A percentile compares a stretch with the other conserved stretches of the same genome.
Evolutionary conservation across 495 filamentous ascomycete genomes (phyloP).

Genomic region (Neurospora terricola): DNA sequence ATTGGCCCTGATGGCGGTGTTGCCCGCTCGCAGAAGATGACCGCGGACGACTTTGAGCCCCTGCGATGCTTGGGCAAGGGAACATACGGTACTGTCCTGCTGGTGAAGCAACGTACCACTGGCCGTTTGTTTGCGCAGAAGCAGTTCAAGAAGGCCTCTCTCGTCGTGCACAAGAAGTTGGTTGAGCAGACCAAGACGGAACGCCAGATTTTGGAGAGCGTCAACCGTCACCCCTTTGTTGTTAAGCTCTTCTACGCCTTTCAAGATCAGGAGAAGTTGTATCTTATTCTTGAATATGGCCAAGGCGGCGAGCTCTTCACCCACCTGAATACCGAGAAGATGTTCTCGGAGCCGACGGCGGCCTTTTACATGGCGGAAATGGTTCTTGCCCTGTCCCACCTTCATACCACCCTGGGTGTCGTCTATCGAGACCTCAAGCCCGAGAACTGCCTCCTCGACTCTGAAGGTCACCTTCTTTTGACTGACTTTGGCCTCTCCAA

Average conservation of each 20-base stretch:
- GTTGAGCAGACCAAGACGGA: constrained; percentile 97
- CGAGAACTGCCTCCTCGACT: constrained; percentile 92
- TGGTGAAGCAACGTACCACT: constrained; percentile 79
- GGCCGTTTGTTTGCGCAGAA: constrained; percentile 94
- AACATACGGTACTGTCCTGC: constrained; percentile 83
- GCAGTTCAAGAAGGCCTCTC: constrained; percentile 91
- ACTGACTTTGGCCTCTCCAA: constrained; percentile 97
- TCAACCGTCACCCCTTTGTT: constrained; percentile 92
- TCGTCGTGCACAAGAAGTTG: constrained; percentile 84
- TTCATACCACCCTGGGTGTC: constrained; percentile 84
- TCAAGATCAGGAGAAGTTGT: constrained; percentile 95
- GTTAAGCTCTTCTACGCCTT: constrained; percentile 98
- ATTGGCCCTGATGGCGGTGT: constrained; percentile 28
- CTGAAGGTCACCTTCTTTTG: constrained; percentile 81
- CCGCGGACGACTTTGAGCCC: constrained; percentile 78
- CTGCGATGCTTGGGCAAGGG: constrained; percentile 96
- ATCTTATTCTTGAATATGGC: constrained; percentile 97
- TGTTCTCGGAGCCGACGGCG: constrained; percentile 79
- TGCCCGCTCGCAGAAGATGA: constrained; percentile 63
- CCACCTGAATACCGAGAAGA: constrained; percentile 78
- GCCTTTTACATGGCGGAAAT: constrained; percentile 99
- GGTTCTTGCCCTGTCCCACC: constrained; percentile 83
- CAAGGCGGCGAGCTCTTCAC: constrained; percentile 91
- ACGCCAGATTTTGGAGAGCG: constrained; percentile 82
- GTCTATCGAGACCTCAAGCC: constrained; percentile 96